Base-by-base conservation (phyloP, 352 stramenopile species). In the Blastocystis sp. region DNA sequence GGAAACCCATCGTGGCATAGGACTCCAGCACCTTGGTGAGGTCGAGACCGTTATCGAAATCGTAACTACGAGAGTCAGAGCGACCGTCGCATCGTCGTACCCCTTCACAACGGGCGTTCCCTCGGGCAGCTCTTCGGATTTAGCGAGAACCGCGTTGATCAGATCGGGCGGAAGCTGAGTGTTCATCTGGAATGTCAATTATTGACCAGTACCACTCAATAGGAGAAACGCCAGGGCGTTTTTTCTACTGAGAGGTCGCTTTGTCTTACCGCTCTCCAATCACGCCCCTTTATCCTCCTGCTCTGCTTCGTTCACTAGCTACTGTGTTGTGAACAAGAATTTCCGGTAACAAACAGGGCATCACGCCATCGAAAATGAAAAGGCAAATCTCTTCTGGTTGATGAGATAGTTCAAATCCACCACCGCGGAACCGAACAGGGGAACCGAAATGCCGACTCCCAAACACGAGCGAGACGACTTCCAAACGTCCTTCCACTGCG, bases 21-120 rank as follows among this genome's bases (percentile, higher is more conserved):
- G 93, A 91, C 81, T 93, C 91, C 91, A 97, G 93, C 70, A 97
- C 91, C 77, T 94, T 92, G 4, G 94, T 93, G 50, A 96, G 95
- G 91, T 97, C 90, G 39, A 96, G 92, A 61, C 94, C 94, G 4
- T 95, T 81, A 81, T 97, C 96, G 91, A 97, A 97, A 90, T 97
- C 95, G 81, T 96, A 96, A 66, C 94, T 95, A 89, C n/a, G 29
- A 31, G 90, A 33, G 67, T 35, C 29, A 39, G 60, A 66, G 70
- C 16, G 12, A 12, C 24, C 2, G 0, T 6, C 26, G 10, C 51
- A 16, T 39, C 26, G 13, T 29, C 50, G 16, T 92, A 92, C 85
- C 91, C 91, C 41, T 92, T 90, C 16, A 92, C 91, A 39, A 77
- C 81, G 26, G 90, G 63, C 31, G 91, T 90, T 55, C 88, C 88